Base-by-base conservation (phyloP, 2,329 filamentous ascomycete species). In the Apiospora sp. region DNA sequence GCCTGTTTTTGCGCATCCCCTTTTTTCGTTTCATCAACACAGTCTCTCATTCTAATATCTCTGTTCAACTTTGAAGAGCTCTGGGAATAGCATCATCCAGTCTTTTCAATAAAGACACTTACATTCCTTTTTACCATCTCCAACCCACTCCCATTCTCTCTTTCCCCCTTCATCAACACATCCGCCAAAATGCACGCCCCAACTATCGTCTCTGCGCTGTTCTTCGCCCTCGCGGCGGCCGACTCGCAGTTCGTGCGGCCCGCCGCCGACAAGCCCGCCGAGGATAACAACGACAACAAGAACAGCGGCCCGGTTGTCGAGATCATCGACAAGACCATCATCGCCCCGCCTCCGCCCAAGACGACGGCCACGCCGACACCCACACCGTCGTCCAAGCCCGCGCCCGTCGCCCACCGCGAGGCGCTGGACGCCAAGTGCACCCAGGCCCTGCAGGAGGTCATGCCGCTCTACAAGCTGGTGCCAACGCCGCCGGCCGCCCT, bases 401-500 rank as follows among this genome's bases (percentile, higher is more conserved):
- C 77, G 4, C 58, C 67, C 16, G 49, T 77, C 34, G 74, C 73
- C 46, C 64, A 73, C 69, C 77, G 75, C 49, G 76, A 75, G 69
- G 71, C 74, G 71, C 2, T 75, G 24, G 72, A 73, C 69, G 71
- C 71, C 12, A 19, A 69, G 37, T 79, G 78, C 73, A 37, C 71
- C 34, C 73, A 74, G 37, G 77, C 75, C 2, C n/a, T 78, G 14
- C 68, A 7, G 34, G 48, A 46, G 0, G 67, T 76, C 4, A 19
- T 73, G 58, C 75, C 77, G 4, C 22, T 78, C n/a, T 76, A 76
- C 73, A 19, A 27, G 5, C 67, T 71, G 30, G 69, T 73, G 61
- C 77, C 78, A 14, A 76, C 73, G 37, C 76, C 76, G 7, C 74
- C 78, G 2, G 48, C 75, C 19, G 75, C 74, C 14, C 70, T 79